Evolutionary conservation across 345 rosid species (phyloP), one percentile per base, ranked within the genome.

Genomic region (Schrenkiella parvula): DNA sequence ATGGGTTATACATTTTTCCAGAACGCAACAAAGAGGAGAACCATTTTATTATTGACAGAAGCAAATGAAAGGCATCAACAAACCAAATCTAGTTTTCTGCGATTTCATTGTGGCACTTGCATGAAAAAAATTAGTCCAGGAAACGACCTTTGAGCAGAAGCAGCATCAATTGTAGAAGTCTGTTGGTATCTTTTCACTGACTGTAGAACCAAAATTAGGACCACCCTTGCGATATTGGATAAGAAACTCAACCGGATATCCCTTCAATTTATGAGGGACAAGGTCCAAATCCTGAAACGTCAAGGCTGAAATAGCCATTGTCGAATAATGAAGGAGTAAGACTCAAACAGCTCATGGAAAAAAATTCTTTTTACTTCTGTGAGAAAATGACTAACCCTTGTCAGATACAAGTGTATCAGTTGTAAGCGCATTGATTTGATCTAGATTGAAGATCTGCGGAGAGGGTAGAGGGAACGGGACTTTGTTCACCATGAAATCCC

Each of bases 161-260:
- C 59, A 74, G 64, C 38, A 67, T 88, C 74, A 89, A 8, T 88
- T 85, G 76, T 79, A 88, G 64, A 79, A 72, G 68, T 95, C 93
- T 23, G 96, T 90, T 68, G 85, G 82, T 50, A 88, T 70, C 80
- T 81, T 87, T 83, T 95, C 99, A 78, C 99, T 87, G 68, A 92
- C 84, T 17, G 97, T 92, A 47, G 99, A 89, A 63, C 99, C 99
- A 17, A 89, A 91, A 25, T 95, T 79, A 4, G 98, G 98, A 70
- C 99, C 98, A 44, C 99, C 99, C 79, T 95, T 95, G 14, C 97
- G 93, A 68, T 90, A 90, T 55, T 81, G 82, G 60, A 85, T 72
- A 67, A 95, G 99, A 85, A 56, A 95, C 80, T 95, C 98, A 1
- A 87, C 71, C 3, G 98, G 98, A 84, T 90, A 95, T 38, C 99